Evolutionary conservation across 306 rosid genomes (phyloP).

Genomic region (Sechiopsis laciniata): DNA sequence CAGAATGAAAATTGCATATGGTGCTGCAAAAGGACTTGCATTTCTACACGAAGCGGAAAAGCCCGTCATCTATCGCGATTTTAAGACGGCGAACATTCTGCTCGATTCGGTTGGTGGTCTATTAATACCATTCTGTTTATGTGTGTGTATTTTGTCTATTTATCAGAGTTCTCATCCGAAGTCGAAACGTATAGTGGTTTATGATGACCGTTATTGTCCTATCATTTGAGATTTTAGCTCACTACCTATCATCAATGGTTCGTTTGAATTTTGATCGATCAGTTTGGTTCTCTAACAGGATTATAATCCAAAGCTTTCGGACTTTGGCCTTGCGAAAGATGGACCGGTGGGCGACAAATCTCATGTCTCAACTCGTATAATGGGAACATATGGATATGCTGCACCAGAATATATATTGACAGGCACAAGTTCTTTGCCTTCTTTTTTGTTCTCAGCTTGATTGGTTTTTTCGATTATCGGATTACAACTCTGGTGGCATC

Average conservation of each 20-base stretch:
- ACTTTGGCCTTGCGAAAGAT: constrained; percentile 93
- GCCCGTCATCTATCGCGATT: constrained; percentile 97
- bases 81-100: constrained; percentile 87
- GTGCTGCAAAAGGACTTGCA: constrained; percentile 96
- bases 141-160: neutral
- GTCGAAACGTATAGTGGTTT: neutral
- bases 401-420: constrained; percentile 98
- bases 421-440: constrained; percentile 34
- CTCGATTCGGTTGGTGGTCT: constrained; percentile 62
- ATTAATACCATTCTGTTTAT: neutral
- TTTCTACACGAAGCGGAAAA: constrained; percentile 96
- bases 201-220: neutral
- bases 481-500: neutral
- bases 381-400: constrained; percentile 99
- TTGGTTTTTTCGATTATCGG: neutral
- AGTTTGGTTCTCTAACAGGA: constrained; percentile 45
- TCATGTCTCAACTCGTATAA: constrained; percentile 89
- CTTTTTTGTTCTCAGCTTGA: neutral
- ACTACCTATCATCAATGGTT: neutral
- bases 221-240: neutral
- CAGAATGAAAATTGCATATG: constrained; percentile 94
- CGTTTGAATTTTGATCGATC: neutral
- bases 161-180: neutral
- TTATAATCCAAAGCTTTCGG: constrained; percentile 91
- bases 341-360: constrained; percentile 96